Evolutionary conservation across 495 filamentous ascomycete species (phyloP).

Genomic region (Aspergillus indologenus): DNA sequence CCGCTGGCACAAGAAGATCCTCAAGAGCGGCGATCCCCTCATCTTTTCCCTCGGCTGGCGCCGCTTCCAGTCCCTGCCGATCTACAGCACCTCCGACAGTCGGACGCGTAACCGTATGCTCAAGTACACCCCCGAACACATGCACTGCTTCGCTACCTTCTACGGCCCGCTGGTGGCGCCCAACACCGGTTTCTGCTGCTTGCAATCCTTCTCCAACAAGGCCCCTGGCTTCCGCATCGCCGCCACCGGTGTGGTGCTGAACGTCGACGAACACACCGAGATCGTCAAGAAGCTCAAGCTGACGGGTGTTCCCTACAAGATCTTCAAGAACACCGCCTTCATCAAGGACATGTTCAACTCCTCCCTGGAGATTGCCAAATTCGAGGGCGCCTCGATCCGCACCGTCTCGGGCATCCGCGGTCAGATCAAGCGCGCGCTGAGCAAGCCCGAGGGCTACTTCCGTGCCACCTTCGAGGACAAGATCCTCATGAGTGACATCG

Average conservation of each 20-base stretch:
- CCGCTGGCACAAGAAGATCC: conserved; percentile 97
- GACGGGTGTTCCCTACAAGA: conserved; percentile 87
- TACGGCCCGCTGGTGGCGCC: conserved; percentile 93
- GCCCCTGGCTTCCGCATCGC: conserved; percentile 91
- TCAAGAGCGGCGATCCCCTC: conserved; percentile 95
- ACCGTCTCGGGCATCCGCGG: conserved; percentile 94
- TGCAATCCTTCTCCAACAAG: conserved; percentile 85
- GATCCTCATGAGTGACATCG: conserved; percentile 91
- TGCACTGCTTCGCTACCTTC: conserved; percentile 96
- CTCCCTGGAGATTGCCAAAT: conserved; percentile 91
- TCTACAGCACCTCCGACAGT: conserved; percentile 92
- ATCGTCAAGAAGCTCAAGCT: conserved; percentile 99
- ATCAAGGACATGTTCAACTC: conserved; percentile 98
- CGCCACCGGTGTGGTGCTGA: conserved; percentile 87
- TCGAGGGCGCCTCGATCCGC: conserved; percentile 91
- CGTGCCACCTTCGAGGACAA: conserved; percentile 98
- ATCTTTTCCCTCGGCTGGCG: conserved; percentile 98
- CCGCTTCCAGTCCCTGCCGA: conserved; percentile 84
- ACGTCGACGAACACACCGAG: conserved; percentile 88
- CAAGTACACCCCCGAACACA: conserved; percentile 96
- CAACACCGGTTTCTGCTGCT: conserved; percentile 91
- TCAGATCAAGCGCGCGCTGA: conserved; percentile 90
- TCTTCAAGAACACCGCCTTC: conserved; percentile 98
- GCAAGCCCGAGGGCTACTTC: conserved; percentile 91
- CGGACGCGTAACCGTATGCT: conserved; percentile 94